Base-by-base conservation (phyloP, 441 rosid species). In the Biscutella auriculata region DNA sequence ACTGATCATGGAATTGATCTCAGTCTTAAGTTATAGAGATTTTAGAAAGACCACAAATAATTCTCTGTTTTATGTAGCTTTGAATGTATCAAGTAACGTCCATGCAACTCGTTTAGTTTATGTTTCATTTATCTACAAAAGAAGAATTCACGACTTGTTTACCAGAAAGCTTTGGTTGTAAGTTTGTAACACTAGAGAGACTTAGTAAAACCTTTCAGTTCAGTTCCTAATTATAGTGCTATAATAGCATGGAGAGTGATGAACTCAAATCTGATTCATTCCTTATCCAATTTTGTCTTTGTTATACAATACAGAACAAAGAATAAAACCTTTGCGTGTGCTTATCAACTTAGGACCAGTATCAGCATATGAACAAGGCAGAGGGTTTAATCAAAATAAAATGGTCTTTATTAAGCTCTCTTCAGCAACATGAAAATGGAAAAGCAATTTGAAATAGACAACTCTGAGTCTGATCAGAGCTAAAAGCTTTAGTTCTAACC, bases 1-100 rank as follows among this genome's bases (percentile, higher is more conserved):
- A 7, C 6, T 27, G 60, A 59, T 21, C 55, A 35, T 58, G 71
- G 49, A 52, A 59, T 66, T 34, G 65, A 66, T 44, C 65, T 66
- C 34, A 59, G 23, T 60, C 71, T 66, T 44, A 66, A 66, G 65
- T 52, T 66, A 36, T 59, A 59, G 23, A 35, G 33, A 28, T 34
- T 51, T 23, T n/a, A 23, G n/a, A 19, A 19, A 19, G 23, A 19
- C 23, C 23, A 19, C 8, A 11, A 8, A n/a, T 6, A 14, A 9
- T n/a, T n/a, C 2, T 19, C 23, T 19, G 23, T 19, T 19, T 19
- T 19, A 19, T 19, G 23, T 19, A 19, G 57, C 23, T 19, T 19
- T 19, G 23, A 19, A 19, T 56, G 11, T 65, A 48, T 40, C 11
- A 65, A 6, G 33, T 16, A 34, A 34, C 51, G 23, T 62, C 51